A percentile compares a stretch with the other conserved stretches of the same genome.
phyloP scores from a whole-genome alignment of 2,329 filamentous ascomycete species.

The Onygenales sp. region DNA sequence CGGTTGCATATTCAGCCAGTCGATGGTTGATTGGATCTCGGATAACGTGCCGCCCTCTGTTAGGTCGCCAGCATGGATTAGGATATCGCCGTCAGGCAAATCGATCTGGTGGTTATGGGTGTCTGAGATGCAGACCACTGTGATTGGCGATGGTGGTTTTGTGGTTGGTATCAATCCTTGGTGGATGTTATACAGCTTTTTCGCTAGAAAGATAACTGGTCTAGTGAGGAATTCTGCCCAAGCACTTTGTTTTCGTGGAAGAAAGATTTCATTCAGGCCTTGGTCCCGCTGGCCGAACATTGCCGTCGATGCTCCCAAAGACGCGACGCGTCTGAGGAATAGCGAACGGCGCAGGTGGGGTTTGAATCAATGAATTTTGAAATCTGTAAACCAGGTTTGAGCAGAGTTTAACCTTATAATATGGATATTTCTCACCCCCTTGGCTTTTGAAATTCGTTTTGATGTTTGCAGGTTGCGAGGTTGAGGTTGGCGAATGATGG shows the following conservation, averaged over 20 bases:
- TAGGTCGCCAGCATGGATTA: constrained; percentile 33
- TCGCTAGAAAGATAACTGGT: constrained; percentile 12
- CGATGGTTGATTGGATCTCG: constrained; percentile 63
- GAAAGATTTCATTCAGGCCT: constrained; percentile 9
- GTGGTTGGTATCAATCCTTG: constrained; percentile 8
- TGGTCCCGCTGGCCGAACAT: background rate
- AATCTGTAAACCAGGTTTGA: no score
- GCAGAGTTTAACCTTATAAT: no score
- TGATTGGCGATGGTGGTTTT: constrained; percentile 3
- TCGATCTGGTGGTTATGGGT: constrained; percentile 18
- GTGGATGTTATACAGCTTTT: constrained; percentile 10
- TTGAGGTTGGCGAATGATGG: no score
- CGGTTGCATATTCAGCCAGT: constrained; percentile 63
- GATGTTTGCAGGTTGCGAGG: no score
- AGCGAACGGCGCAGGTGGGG: background rate
- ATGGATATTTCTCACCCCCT: no score
- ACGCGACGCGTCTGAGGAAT: background rate
- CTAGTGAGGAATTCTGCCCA: constrained; percentile 11
- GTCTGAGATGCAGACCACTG: constrained; percentile 21
- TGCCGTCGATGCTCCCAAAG: background rate
- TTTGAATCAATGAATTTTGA: no score
- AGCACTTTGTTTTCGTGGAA: constrained; percentile 8
- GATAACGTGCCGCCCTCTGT: constrained; percentile 55
- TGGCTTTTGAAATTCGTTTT: no score
- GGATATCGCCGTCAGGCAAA: constrained; percentile 26